Evolutionary conservation across 306 rosid species (phyloP), one percentile per base, ranked within the genome.

Genomic region (Cucumis sativus): DNA sequence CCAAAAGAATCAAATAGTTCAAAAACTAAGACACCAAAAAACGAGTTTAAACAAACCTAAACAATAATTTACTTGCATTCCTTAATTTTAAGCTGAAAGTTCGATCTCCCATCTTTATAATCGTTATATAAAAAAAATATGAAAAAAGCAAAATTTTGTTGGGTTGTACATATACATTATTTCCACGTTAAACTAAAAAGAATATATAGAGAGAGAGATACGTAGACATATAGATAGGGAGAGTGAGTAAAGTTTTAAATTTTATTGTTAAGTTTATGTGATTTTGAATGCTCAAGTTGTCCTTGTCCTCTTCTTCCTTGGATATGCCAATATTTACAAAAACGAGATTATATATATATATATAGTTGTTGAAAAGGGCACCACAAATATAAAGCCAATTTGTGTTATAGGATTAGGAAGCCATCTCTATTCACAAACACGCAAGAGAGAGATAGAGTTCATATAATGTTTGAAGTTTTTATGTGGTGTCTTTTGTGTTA

Each of bases 401-500:
- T 72, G 77, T 72, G 62, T 30, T 23, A 28, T 25, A 56, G 54
- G 54, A 55, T 41, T 75, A 76, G 62, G 83, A 66, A 64, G 80
- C 51, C 77, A 57, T 75, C 78, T 10, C 57, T 54, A 37, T 23
- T 51, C 4, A 4, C 10, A 37, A 73, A 78, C 79, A 80, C 37
- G 66, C 41, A 17, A 39, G 41, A 40, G 52, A 37, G 73, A 66
- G 51, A 66, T 10, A 37, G 30, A 16, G 54, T 33, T 3, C 4
- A 47, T 15, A 12, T 47, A 47, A 23, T 47, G 5, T 47, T 67
- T 41, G 4, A 66, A 75, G 37, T 69, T 69, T 35, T 52, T 66
- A 41, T 79, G 83, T 81, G 87, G 89, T 80, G 8, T 49, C 4
- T 70, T 47, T 49, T 4, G 21, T 47, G 76, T 71, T 57, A 49